Evolutionary conservation across 2,329 filamentous ascomycete genomes (phyloP).

Genomic region (Pleoardoris graminearum): DNA sequence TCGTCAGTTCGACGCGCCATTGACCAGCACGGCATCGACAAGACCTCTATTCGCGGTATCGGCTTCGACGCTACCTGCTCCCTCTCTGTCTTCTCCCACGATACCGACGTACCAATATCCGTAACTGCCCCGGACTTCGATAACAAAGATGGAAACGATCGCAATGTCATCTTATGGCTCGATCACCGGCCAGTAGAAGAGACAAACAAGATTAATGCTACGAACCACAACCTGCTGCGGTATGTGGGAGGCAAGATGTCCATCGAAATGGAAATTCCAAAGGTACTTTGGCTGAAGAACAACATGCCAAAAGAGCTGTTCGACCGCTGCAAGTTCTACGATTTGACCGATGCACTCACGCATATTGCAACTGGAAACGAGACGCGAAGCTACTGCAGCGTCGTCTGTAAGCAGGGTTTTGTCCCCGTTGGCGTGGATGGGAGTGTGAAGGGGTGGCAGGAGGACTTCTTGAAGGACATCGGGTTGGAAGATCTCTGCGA

Average conservation of each 20-base stretch:
- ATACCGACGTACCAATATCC: constrained; percentile 87
- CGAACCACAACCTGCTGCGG: constrained; percentile 86
- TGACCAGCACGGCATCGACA: constrained; percentile 77
- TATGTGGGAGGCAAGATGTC: constrained; percentile 99
- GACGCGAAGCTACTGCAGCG: constrained; percentile 90
- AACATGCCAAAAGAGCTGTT: constrained; percentile 94
- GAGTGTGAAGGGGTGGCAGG: constrained; percentile 97
- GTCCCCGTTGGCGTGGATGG: constrained; percentile 97
- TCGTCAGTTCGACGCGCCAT: constrained; percentile 82
- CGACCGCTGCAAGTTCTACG: constrained; percentile 93
- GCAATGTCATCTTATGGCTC: constrained; percentile 96
- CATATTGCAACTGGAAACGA: constrained; percentile 93
- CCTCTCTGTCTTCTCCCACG: constrained; percentile 82
- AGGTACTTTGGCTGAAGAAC: constrained; percentile 97
- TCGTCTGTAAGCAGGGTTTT: constrained; percentile 96
- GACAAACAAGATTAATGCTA: constrained; percentile 90
- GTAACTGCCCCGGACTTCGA: constrained; percentile 88
- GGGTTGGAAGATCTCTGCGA: constrained; percentile 82
- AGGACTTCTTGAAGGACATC: constrained; percentile 86
- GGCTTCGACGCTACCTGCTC: constrained; percentile 99
- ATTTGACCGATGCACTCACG: constrained; percentile 88
- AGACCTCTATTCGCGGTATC: constrained; percentile 78
- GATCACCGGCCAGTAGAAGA: constrained; percentile 92
- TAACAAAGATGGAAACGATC: constrained; percentile 74
- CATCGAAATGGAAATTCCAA: constrained; percentile 99